Percentiles rank a stretch among this genome's conserved stretches.
phyloP scores from a whole-genome alignment of 495 filamentous ascomycete genomes.

The Aspergillus diversus region DNA sequence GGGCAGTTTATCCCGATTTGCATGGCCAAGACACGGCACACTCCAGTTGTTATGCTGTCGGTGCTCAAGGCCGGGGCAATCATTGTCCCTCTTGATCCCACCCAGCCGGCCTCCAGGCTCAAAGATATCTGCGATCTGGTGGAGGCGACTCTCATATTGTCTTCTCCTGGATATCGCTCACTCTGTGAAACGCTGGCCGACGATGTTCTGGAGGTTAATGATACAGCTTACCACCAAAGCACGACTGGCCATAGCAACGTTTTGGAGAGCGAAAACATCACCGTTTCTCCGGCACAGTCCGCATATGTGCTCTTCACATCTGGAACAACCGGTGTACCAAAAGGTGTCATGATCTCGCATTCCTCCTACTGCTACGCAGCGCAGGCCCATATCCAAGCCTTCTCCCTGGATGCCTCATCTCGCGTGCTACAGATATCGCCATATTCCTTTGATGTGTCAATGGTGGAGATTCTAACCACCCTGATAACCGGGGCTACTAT shows the following conservation, averaged over 20 bases:
- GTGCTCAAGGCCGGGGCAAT: constrained; percentile 53
- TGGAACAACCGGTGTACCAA: constrained; percentile 38
- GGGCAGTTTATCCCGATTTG: constrained; percentile 34
- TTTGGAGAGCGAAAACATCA: neutral
- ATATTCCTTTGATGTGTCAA: constrained; percentile 31
- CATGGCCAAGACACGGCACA: constrained; percentile 50
- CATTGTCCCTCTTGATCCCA: constrained; percentile 52
- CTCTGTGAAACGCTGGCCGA: neutral
- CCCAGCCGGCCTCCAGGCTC: constrained; percentile 49
- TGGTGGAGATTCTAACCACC: constrained; percentile 27
- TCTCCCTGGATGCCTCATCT: neutral
- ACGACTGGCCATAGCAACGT: neutral
- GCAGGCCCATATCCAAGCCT: neutral
- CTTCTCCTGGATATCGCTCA: neutral
- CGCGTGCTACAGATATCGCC: constrained; percentile 26
- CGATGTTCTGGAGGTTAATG: neutral
- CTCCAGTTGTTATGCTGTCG: constrained; percentile 43
- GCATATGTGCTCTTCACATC: constrained; percentile 36
- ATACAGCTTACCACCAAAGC: neutral
- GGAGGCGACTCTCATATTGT: constrained; percentile 48
- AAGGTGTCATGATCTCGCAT: constrained; percentile 46
- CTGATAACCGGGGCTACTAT: constrained; percentile 33
- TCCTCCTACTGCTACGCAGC: constrained; percentile 27
- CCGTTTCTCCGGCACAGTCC: neutral
- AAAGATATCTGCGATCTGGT: constrained; percentile 44